Base-by-base conservation (phyloP, 2,329 filamentous ascomycete genomes). In the Aspergillus sp. region DNA sequence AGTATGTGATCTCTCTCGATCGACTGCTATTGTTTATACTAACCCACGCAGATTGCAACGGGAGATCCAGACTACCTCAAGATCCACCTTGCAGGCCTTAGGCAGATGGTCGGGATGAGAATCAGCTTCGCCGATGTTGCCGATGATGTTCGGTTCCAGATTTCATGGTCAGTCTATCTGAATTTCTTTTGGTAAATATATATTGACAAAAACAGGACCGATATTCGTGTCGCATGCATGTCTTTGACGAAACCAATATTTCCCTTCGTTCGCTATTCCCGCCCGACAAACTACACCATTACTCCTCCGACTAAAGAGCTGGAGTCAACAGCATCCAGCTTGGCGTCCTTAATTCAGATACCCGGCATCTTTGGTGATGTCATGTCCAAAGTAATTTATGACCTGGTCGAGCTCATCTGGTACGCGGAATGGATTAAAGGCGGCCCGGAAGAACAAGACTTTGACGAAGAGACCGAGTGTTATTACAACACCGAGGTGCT, bases 401-500 rank as follows among this genome's bases (percentile, higher is more conserved):
- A 75, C 53, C 64, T 76, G 6, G 62, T 66, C 17, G 72, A 73
- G 45, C 66, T 75, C 6, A 66, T 66, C 8, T 73, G 69, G 68
- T 75, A 73, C 46, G 68, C 71, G 8, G 73, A 76, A 60, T 74
- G 72, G 66, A 68, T 74, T 57, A 74, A 73, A 52, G 64, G 68
- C 15, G 60, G 57, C 35, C 65, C 62, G 7, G 62, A 64, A 9
- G 67, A 67, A 44, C 65, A 67, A 49, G 64, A 68, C 6, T 72
- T 75, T 56, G 65, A 67, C 49, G 72, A 73, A 2, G 68, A 75
- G 47, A 70, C 67, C 2, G 73, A 76, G 59, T 67, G 70, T 52
- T 76, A 75, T 63, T 76, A 73, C 61, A 76, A 76, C 55, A 73
- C 70, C 11, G 73, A 76, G 59, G 73, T 75, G 3, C 64, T 75